Conservation (phyloP, 1,139 yeast genomes). For the Saccharomyces hybrid region DNA sequence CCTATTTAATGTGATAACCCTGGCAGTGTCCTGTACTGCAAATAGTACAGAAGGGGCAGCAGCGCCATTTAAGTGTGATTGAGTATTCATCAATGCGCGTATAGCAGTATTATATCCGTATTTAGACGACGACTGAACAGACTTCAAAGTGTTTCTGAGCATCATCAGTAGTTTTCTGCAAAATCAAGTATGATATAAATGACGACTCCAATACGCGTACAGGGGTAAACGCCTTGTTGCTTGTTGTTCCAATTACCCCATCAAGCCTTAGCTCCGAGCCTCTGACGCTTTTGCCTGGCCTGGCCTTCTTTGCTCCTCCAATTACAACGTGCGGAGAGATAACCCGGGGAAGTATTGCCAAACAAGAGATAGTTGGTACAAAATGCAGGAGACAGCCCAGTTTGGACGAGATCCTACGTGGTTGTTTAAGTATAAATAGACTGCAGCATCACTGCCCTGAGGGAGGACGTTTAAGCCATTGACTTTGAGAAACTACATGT, state of each 20-base stretch:
- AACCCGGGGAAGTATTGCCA: background rate
- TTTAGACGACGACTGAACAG: background rate
- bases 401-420: background rate
- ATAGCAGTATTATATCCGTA: background rate
- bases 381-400: background rate
- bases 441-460: too few relatives aligned
- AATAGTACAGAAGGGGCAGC: slow-evolving; percentile 12
- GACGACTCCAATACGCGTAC: background rate
- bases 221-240: background rate
- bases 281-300: background rate
- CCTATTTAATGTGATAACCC: slow-evolving; percentile 71
- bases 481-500: background rate
- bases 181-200: background rate
- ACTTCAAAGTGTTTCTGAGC: background rate
- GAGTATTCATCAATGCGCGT: slow-evolving; percentile 1
- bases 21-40: slow-evolving; percentile 41
- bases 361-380: background rate
- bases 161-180: background rate
- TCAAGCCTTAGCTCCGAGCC: background rate
- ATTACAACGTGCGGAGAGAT: background rate
- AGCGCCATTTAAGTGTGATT: background rate
- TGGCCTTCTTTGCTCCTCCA: background rate
- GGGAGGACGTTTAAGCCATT: background rate
- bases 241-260: background rate
- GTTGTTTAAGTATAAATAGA: too few relatives aligned